These are phyloP conservation scores for Amaranthus hypochondriacus DNA, from an alignment of 148 eudicot genomes.

Conservation along the genomic window DNA sequence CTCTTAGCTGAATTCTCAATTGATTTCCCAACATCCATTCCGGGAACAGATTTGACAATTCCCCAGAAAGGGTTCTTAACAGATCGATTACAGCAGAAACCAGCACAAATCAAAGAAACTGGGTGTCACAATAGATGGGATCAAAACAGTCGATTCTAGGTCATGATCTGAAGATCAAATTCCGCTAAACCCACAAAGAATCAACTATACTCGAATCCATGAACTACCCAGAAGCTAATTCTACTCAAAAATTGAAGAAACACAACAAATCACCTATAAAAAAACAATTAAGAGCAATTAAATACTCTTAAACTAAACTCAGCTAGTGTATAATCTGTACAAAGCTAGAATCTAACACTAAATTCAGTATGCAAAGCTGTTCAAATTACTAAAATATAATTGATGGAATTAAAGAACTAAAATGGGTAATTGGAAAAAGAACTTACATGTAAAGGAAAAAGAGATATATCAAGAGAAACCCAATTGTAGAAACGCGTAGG, in stretches of 20 bases:
- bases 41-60: conserved; percentile 26
- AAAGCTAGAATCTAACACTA: not conserved
- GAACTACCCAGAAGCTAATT: conserved; percentile 32
- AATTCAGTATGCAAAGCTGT: not conserved
- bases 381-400: not conserved
- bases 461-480: conserved; percentile 13
- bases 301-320: conserved; percentile 10
- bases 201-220: conserved; percentile 29
- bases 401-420: not conserved
- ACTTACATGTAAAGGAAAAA: conserved; percentile 27
- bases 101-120: conserved; percentile 29
- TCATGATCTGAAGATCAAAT: conserved; percentile 49
- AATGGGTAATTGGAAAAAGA: conserved; percentile 11
- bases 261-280: conserved; percentile 9
- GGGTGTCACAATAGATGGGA: conserved; percentile 46
- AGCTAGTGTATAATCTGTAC: not conserved
- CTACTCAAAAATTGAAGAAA: conserved; percentile 11
- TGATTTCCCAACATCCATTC: conserved; percentile 37
- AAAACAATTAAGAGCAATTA: not conserved
- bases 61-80: conserved; percentile 23
- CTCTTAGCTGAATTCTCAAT: conserved; percentile 26
- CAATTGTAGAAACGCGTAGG: conserved; percentile 5
- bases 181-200: conserved; percentile 29
- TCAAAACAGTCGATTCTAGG: conserved; percentile 45
- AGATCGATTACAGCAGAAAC: conserved; percentile 34